A percentile compares a stretch with the other conserved stretches of the same genome.
Conservation (phyloP, 345 rosid genomes). For the Salix arbutifolia region DNA sequence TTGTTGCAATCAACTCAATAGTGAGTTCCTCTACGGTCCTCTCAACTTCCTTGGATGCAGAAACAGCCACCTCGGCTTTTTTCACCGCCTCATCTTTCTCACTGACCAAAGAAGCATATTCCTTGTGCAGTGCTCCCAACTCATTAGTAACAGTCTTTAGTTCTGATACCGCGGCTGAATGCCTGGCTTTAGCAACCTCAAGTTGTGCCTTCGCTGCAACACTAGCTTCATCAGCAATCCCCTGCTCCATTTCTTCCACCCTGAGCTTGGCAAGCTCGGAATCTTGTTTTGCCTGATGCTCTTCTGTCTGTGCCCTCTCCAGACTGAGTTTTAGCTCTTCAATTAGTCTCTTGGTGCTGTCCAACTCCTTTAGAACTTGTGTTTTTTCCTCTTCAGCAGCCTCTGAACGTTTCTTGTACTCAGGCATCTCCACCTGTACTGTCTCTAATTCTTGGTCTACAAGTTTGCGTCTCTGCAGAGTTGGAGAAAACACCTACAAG, state of each 20-base stretch:
- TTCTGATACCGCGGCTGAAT: conserved; percentile 67
- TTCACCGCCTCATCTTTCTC: conserved; percentile 58
- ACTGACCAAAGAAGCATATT: conserved; percentile 49
- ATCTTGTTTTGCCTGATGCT: conserved; percentile 86
- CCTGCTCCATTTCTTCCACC: conserved; percentile 90
- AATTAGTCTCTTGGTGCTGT: conserved; percentile 68
- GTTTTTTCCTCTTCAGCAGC: conserved; percentile 56
- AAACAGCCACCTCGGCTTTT: conserved; percentile 68
- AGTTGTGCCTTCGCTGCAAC: conserved; percentile 93
- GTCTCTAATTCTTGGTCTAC: conserved; percentile 75
- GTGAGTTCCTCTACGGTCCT: conserved; percentile 82
- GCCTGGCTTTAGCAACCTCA: conserved; percentile 86
- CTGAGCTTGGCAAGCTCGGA: conserved; percentile 84
- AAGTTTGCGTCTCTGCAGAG: conserved; percentile 53
- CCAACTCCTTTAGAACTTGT: conserved; percentile 63
- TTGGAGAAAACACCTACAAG: conserved; percentile 6
- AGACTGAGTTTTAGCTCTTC: conserved; percentile 83
- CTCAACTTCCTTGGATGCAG: conserved; percentile 78
- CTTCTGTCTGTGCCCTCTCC: conserved; percentile 89
- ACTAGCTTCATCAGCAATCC: conserved; percentile 81
- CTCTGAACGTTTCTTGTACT: conserved; percentile 51
- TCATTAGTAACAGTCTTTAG: conserved; percentile 65
- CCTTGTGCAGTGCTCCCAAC: conserved; percentile 47
- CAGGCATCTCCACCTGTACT: conserved; percentile 65
- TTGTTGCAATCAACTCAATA: conserved; percentile 75